Evolutionary conservation across 331 rosid species (phyloP), one percentile per base, ranked within the genome.

Genomic region (Acacia pycnantha): DNA sequence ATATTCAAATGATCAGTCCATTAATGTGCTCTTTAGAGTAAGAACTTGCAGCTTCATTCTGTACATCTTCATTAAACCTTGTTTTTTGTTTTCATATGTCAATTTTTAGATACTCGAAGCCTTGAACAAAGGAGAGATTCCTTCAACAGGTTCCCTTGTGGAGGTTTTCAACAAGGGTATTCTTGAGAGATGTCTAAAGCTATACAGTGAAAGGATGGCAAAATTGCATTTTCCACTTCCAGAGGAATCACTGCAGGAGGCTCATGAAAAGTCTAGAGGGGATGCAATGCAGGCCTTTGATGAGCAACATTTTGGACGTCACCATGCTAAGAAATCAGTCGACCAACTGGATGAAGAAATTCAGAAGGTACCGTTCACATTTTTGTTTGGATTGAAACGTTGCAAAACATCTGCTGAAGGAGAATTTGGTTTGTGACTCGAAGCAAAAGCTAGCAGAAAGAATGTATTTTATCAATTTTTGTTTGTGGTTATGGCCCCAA

Each of bases 71-170:
- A 46, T 13, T 81, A 70, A 54, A 74, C 81, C 29, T 37, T 26
- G 37, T 12, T 62, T 61, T 66, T 44, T 13, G 46, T 78, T 82
- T 82, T 47, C 72, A 35, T 75, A 76, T 69, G 84, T 77, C 24
- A 44, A 79, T 37, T 43, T 24, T 77, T 88, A 95, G 98, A 95
- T 95, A 67, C 97, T 95, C 54, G 98, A 95, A 51, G 98, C 98
- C 81, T 91, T 95, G 89, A 95, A 95, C 89, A 95, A 95, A 88
- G 98, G 98, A 81, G 98, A 95, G 88, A 95, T 93, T 86, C 98
- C 98, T 81, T 95, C 98, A 81, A 92, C 98, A 12, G 98, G 98
- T 66, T 95, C 98, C 78, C 96, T 95, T 47, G 98, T 95, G 82
- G 98, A 95, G 86, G 87, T 95, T 86, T 95, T 95, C 89, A 95